Conservation (phyloP, 2,329 filamentous ascomycete species). For the Phialophora macrospora region DNA sequence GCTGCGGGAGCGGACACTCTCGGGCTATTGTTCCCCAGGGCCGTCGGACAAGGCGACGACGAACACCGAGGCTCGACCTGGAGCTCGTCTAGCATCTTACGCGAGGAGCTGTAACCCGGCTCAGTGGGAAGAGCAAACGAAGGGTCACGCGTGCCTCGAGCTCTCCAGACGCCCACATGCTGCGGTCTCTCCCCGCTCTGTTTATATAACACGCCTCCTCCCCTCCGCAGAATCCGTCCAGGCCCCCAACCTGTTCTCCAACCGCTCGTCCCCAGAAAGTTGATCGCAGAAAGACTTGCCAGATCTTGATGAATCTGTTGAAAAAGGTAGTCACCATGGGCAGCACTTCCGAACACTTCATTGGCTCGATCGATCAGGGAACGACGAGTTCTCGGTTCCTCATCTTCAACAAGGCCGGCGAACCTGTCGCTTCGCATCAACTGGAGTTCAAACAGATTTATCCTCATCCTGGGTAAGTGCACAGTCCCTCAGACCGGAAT, state of each 20-base stretch:
- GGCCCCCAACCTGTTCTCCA: constrained; percentile 19
- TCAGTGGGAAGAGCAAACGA: constrained; percentile 11
- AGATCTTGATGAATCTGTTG: constrained; percentile 15
- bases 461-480: constrained; percentile 74
- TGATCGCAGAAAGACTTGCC: constrained; percentile 9
- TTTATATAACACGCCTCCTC: constrained; percentile 26
- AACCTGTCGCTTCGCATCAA: constrained; percentile 81
- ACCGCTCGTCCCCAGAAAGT: constrained; percentile 3
- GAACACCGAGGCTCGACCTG: background rate
- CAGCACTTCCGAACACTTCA: constrained; percentile 63
- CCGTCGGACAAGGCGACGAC: constrained; percentile 1
- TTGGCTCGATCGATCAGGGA: constrained; percentile 88
- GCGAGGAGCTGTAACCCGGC: constrained; percentile 8
- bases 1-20: background rate
- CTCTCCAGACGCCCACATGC: constrained; percentile 23
- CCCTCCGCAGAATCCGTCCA: constrained; percentile 30
- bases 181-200: constrained; percentile 22
- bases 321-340: constrained; percentile 29
- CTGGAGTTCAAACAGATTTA: constrained; percentile 86
- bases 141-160: constrained; percentile 17
- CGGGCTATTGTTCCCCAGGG: constrained; percentile 5
- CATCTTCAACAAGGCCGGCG: constrained; percentile 81
- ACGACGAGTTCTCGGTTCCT: constrained; percentile 89
- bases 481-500: background rate
- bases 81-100: constrained; percentile 2